Percentiles rank a stretch among this genome's conserved stretches.
Conservation (phyloP, 2,329 filamentous ascomycete species). For the Pezicula radicicola region DNA sequence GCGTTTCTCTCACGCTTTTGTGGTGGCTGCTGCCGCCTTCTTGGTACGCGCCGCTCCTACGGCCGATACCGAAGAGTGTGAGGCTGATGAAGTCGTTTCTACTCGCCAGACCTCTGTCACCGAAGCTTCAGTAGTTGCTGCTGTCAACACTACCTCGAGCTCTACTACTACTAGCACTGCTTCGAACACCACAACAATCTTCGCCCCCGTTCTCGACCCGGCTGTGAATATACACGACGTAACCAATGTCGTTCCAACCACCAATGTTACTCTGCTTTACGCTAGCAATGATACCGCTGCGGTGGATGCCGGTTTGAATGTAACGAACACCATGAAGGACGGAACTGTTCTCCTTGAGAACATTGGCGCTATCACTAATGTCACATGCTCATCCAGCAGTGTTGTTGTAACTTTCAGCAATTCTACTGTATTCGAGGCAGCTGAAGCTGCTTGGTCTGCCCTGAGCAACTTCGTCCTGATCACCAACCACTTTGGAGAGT, state of each 20-base stretch:
- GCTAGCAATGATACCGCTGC: conserved; percentile 7
- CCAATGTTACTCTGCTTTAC: conserved; percentile 15
- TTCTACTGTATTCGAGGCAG: conserved; percentile 19
- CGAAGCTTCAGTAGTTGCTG: too few relatives aligned
- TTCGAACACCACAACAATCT: conserved; percentile 2
- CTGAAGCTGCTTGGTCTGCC: conserved; percentile 22
- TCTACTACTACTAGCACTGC: neutral
- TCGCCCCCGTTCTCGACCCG: conserved; percentile 9
- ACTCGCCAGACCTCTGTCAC: too few relatives aligned
- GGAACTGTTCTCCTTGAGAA: conserved; percentile 30
- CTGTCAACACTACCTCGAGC: neutral
- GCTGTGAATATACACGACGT: conserved; percentile 7
- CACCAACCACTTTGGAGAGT: conserved; percentile 39
- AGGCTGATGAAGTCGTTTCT: too few relatives aligned
- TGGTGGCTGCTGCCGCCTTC: too few relatives aligned
- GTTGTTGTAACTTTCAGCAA: conserved; percentile 24
- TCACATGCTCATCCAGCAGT: conserved; percentile 24
- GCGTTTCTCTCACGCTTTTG: too few relatives aligned
- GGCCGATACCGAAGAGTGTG: too few relatives aligned
- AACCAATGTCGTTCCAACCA: conserved; percentile 8
- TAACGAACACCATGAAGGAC: conserved; percentile 25
- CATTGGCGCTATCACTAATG: conserved; percentile 25
- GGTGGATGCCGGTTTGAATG: conserved; percentile 11
- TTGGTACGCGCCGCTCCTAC: too few relatives aligned
- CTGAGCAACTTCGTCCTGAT: conserved; percentile 31